Evolutionary conservation across 257 asterid species (phyloP).

Genomic region (Nicotiana tabacum): DNA sequence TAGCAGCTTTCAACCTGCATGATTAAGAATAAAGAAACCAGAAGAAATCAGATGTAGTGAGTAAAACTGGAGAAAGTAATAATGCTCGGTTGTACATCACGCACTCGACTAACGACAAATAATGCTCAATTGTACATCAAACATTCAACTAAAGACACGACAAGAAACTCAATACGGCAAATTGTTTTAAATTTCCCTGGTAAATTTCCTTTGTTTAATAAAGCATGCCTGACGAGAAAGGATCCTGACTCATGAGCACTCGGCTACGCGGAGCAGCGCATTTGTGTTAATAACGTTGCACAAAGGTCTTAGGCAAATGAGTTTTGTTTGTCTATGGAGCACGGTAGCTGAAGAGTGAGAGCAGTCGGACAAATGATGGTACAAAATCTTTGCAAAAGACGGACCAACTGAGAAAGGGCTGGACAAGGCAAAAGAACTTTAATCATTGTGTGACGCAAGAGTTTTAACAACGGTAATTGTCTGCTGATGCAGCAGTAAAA

Average conservation of each 20-base stretch:
- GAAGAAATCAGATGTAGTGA: neutral
- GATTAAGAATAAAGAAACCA: constrained; percentile 10
- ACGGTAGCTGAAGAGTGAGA: neutral
- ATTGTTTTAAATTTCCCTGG: neutral
- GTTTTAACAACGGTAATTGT: neutral
- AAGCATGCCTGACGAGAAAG: neutral
- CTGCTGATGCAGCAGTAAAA: neutral
- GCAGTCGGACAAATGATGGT: neutral
- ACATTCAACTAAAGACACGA: neutral
- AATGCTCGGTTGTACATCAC: neutral
- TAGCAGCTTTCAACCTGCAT: constrained; percentile 61
- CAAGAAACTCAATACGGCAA: neutral
- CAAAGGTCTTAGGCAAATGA: neutral
- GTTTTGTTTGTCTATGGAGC: neutral
- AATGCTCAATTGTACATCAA: neutral
- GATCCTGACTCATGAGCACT: neutral
- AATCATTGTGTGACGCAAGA: neutral
- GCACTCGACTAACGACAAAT: neutral
- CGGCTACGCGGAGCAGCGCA: neutral
- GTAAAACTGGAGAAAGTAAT: neutral
- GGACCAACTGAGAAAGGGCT: neutral
- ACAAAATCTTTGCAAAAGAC: neutral
- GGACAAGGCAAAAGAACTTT: neutral
- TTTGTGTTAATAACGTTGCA: neutral
- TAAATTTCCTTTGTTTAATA: neutral